These are phyloP conservation scores for Lanmaoa rubissima DNA, from an alignment of 768 basidiomycete genomes.

Conservation along the genomic window DNA sequence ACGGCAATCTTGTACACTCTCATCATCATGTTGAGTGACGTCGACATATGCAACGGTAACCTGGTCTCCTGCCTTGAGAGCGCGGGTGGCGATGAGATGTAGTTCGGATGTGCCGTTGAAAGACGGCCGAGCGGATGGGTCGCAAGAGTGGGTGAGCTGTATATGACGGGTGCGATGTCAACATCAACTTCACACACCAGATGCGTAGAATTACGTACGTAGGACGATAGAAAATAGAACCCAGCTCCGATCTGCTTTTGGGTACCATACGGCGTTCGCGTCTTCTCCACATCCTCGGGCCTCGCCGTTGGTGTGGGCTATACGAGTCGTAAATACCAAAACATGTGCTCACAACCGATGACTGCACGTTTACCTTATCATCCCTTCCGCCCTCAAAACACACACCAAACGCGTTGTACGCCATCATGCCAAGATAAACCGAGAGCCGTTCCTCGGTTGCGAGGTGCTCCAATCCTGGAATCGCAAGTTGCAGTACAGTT, in stretches of 20 bases:
- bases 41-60: conserved; percentile 78
- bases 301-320: conserved; percentile 54
- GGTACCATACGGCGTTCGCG: conserved; percentile 76
- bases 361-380: conserved; percentile 53
- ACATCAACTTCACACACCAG: not conserved
- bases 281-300: conserved; percentile 71
- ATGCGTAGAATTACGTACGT: conserved; percentile 39
- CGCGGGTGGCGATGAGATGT: conserved; percentile 61
- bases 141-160: conserved; percentile 71
- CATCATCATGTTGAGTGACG: conserved; percentile 52
- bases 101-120: conserved; percentile 73
- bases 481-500: conserved; percentile 53
- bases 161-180: not conserved
- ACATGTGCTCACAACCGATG: not conserved
- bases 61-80: conserved; percentile 73
- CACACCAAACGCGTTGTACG: conserved; percentile 77
- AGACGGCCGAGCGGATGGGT: conserved; percentile 61
- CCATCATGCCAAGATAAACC: conserved; percentile 64
- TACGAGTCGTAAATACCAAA: not conserved
- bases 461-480: conserved; percentile 73
- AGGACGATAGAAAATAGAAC: conserved; percentile 74
- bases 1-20: conserved; percentile 54
- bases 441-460: conserved; percentile 62
- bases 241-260: conserved; percentile 73
- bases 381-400: conserved; percentile 63